These are phyloP conservation scores for Gastrodia elata DNA, from an alignment of 106 monocot species.

Conservation along the genomic window DNA sequence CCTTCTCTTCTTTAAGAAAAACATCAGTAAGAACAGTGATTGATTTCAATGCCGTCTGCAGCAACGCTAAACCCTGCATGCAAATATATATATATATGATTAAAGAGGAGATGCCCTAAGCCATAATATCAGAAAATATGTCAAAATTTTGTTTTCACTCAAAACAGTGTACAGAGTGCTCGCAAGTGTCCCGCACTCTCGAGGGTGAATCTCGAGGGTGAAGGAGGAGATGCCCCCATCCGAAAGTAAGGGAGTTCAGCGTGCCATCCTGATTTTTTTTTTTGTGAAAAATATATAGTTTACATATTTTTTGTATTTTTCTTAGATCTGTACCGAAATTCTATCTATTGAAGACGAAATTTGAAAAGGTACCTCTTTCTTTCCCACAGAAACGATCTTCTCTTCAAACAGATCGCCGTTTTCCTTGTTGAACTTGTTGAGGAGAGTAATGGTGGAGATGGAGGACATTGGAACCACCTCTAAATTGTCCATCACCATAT, in stretches of 20 bases:
- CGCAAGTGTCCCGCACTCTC: too few relatives aligned
- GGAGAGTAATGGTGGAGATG: constrained; percentile 15
- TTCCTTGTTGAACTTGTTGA: constrained; percentile 21
- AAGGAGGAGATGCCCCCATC: too few relatives aligned
- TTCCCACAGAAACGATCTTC: constrained; percentile 10
- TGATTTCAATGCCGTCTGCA: constrained; percentile 3
- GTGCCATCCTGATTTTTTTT: too few relatives aligned
- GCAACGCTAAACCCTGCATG: neutral
- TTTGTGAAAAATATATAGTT: too few relatives aligned
- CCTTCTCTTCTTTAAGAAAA: neutral
- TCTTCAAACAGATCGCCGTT: constrained; percentile 18
- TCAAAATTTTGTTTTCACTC: too few relatives aligned
- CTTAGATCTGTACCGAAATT: too few relatives aligned
- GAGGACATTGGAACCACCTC: constrained; percentile 24
- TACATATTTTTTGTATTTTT: too few relatives aligned
- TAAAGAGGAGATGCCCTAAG: too few relatives aligned
- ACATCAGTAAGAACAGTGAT: constrained; percentile 8
- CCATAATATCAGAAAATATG: too few relatives aligned
- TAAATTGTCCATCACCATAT: constrained; percentile 35
- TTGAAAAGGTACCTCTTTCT: constrained; percentile 11
- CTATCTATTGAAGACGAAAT: neutral
- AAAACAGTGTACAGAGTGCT: neutral
- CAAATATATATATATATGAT: too few relatives aligned
- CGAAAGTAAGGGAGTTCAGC: too few relatives aligned
- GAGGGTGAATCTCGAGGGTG: too few relatives aligned